Percentiles rank a stretch among this genome's conserved stretches.
Evolutionary conservation across 192 early-diverging fungal species (phyloP).

Genomic region (Backusella tarrabulga): DNA sequence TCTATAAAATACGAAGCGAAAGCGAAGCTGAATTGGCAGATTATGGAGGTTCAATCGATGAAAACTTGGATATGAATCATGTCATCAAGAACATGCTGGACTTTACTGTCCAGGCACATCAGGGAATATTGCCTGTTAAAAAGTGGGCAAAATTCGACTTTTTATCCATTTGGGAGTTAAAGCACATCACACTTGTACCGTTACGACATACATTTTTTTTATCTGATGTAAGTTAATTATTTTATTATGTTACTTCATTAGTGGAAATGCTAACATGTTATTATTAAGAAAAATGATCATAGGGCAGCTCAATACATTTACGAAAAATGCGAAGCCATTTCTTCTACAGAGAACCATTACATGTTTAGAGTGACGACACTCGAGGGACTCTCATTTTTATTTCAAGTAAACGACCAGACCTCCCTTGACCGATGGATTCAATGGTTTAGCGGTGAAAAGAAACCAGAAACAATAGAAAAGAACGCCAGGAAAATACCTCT

Average conservation of each 20-base stretch:
- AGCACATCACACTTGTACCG: slow-evolving; percentile 26
- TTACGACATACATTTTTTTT: slow-evolving; percentile 21
- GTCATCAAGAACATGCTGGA: slow-evolving; percentile 15
- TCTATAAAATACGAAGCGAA: not conserved
- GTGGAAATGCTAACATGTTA: not conserved
- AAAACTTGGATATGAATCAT: not conserved
- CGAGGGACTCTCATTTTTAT: not conserved
- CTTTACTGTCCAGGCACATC: slow-evolving; percentile 12
- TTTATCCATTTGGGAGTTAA: slow-evolving; percentile 35
- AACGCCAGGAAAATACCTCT: not conserved
- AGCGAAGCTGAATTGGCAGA: not conserved
- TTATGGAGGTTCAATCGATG: not conserved
- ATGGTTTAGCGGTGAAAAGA: slow-evolving; percentile 21
- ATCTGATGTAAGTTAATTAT: slow-evolving; percentile 20
- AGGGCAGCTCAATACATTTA: slow-evolving; percentile 15
- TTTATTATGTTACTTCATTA: not conserved
- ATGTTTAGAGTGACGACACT: slow-evolving; percentile 18
- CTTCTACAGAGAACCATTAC: not conserved
- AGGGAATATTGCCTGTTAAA: slow-evolving; percentile 30
- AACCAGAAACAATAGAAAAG: not conserved
- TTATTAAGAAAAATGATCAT: slow-evolving; percentile 1
- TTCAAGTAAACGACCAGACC: slow-evolving; percentile 27
- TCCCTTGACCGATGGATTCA: slow-evolving; percentile 23
- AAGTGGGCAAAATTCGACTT: slow-evolving; percentile 14
- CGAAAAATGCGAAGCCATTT: not conserved